These are phyloP conservation scores for Diddensiella transvaalensis DNA, from an alignment of 805 yeast genomes.

Conservation along the genomic window DNA sequence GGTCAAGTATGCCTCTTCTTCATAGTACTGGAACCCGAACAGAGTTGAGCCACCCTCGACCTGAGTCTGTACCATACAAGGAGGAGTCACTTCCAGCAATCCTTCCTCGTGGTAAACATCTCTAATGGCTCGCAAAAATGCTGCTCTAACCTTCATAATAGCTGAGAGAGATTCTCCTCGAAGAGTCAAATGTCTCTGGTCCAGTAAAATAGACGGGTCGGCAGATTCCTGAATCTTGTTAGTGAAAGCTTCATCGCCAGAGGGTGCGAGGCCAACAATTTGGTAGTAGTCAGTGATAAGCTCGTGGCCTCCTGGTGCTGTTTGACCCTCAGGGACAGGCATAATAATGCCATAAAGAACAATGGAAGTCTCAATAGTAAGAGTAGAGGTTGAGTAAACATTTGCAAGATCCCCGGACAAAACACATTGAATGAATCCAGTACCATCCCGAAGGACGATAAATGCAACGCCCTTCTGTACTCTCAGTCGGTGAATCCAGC, in stretches of 20 bases:
- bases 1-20: slow-evolving; percentile 93
- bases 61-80: slow-evolving; percentile 99
- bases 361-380: slow-evolving; percentile 87
- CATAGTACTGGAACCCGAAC: slow-evolving; percentile 90
- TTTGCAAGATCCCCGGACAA: slow-evolving; percentile 87
- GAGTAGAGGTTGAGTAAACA: slow-evolving; percentile 76
- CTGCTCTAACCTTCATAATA: slow-evolving; percentile 92
- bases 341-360: slow-evolving; percentile 74
- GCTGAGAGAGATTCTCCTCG: slow-evolving; percentile 94
- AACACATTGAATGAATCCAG: slow-evolving; percentile 85
- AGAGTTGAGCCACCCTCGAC: slow-evolving; percentile 99
- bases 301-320: slow-evolving; percentile 98
- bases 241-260: slow-evolving; percentile 92
- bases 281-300: slow-evolving; percentile 86
- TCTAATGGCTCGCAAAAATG: slow-evolving; percentile 69
- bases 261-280: slow-evolving; percentile 88
- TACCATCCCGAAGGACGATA: slow-evolving; percentile 90
- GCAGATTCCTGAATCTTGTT: slow-evolving; percentile 92
- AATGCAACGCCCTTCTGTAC: slow-evolving; percentile 89
- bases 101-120: slow-evolving; percentile 70
- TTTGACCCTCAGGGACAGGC: slow-evolving; percentile 90
- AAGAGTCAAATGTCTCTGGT: slow-evolving; percentile 91
- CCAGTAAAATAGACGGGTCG: slow-evolving; percentile 88
- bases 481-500: slow-evolving; percentile 97
- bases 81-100: slow-evolving; percentile 91